phyloP scores from a whole-genome alignment of 2,329 filamentous ascomycete species.

The Aspergillus caelatus region DNA sequence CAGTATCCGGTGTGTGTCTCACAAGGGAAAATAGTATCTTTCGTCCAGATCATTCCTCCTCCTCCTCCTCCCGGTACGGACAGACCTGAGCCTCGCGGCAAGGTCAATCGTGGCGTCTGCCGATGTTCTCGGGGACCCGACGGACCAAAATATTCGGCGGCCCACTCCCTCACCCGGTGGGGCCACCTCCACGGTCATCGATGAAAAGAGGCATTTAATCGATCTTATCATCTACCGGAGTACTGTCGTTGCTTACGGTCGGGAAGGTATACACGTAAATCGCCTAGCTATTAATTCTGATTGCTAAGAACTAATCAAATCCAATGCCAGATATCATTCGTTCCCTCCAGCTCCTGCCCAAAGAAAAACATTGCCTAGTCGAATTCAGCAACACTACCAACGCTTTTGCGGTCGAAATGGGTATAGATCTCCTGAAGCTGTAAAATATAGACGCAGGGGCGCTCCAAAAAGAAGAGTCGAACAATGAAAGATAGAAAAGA shows the following conservation, averaged over 20 bases:
- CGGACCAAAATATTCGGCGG: not conserved
- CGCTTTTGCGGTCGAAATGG: conserved; percentile 16
- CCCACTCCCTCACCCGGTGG: not conserved
- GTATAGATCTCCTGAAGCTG: conserved; percentile 15
- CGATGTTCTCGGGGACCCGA: not conserved
- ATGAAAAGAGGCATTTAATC: not conserved
- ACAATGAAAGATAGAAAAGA: not conserved
- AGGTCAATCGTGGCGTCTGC: not conserved
- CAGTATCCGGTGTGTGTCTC: not conserved
- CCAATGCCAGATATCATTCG: not conserved
- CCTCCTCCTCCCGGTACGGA: not conserved
- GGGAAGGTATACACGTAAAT: not conserved
- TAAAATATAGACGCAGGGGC: conserved; percentile 2
- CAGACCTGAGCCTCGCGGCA: not conserved
- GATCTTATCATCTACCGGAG: not conserved
- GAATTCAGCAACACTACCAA: conserved; percentile 4
- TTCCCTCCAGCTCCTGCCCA: not conserved
- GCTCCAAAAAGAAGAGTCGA: not conserved
- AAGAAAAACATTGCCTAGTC: not conserved
- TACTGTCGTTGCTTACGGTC: not conserved
- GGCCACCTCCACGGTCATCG: not conserved
- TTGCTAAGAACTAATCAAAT: not conserved
- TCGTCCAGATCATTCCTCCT: not conserved
- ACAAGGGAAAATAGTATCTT: not conserved
- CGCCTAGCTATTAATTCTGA: not conserved